Percentiles rank a stretch among this genome's conserved stretches.
Evolutionary conservation across 2,329 filamentous ascomycete species (phyloP).

Genomic region (Colletotrichum incanum): DNA sequence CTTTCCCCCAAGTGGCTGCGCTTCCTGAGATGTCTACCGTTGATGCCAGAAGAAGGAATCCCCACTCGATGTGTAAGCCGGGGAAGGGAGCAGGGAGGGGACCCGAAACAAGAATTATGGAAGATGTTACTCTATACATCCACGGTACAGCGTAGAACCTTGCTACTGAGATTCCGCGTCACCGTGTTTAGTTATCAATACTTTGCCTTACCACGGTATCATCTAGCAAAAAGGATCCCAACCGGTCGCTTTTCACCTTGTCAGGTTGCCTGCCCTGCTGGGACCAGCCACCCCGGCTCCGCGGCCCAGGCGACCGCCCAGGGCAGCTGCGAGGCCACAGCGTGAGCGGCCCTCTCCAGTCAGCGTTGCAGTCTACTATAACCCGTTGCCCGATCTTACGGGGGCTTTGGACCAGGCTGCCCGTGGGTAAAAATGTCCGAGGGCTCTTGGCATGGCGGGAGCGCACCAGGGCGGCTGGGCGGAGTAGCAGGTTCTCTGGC

Average conservation of each 20-base stretch:
- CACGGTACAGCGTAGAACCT: neutral
- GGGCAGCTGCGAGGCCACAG: slow-evolving; percentile 1
- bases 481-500: slow-evolving; percentile 7
- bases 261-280: slow-evolving; percentile 6
- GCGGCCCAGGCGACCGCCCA: slow-evolving; percentile 4
- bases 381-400: neutral
- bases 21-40: slow-evolving; percentile 2
- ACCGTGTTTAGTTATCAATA: slow-evolving; percentile 13
- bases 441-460: slow-evolving; percentile 5
- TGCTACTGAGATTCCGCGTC: slow-evolving; percentile 10
- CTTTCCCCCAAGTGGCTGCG: neutral
- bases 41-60: neutral
- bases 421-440: neutral
- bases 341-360: slow-evolving; percentile 11
- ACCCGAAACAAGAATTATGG: slow-evolving; percentile 1
- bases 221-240: slow-evolving; percentile 6
- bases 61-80: neutral
- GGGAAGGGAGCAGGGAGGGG: neutral
- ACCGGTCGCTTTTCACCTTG: slow-evolving; percentile 11
- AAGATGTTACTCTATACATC: neutral
- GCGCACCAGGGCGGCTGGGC: neutral
- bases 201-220: neutral
- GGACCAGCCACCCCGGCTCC: slow-evolving; percentile 22
- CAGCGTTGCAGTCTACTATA: slow-evolving; percentile 7
- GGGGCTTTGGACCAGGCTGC: slow-evolving; percentile 5